phyloP scores from a whole-genome alignment of 2,329 filamentous ascomycete species.

The Thelonectria blattea region DNA sequence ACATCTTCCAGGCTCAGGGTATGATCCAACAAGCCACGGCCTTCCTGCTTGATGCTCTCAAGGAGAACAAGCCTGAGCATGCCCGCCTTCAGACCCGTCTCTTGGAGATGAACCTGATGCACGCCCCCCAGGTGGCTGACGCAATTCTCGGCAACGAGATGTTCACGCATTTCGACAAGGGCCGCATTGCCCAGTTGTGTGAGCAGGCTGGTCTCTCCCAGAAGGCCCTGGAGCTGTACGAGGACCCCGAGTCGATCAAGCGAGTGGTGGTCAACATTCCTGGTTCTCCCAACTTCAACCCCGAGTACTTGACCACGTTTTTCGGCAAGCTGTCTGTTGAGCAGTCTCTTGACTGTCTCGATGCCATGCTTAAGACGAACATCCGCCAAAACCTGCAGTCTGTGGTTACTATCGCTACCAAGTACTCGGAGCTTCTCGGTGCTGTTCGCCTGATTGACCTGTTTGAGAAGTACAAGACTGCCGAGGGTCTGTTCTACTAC shows the following conservation, averaged over 20 bases:
- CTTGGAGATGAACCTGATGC: slow-evolving; percentile 96
- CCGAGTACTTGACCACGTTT: slow-evolving; percentile 90
- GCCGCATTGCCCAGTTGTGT: slow-evolving; percentile 86
- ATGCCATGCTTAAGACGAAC: slow-evolving; percentile 95
- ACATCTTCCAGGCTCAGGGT: slow-evolving; percentile 97
- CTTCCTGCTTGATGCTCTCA: slow-evolving; percentile 95
- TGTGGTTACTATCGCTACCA: slow-evolving; percentile 94
- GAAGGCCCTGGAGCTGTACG: slow-evolving; percentile 91
- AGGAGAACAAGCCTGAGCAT: slow-evolving; percentile 94
- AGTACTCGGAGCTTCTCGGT: slow-evolving; percentile 95
- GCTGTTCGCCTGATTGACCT: slow-evolving; percentile 88
- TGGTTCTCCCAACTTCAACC: slow-evolving; percentile 81
- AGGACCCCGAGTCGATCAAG: slow-evolving; percentile 89
- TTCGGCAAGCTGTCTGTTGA: slow-evolving; percentile 96
- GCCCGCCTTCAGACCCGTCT: slow-evolving; percentile 91
- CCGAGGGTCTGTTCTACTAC: slow-evolving; percentile 97
- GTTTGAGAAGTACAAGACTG: slow-evolving; percentile 96
- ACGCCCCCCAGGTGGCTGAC: slow-evolving; percentile 96
- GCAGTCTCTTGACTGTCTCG: slow-evolving; percentile 89
- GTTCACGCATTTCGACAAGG: slow-evolving; percentile 96
- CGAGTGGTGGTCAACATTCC: slow-evolving; percentile 85
- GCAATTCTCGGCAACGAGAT: slow-evolving; percentile 98
- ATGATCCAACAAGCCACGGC: slow-evolving; percentile 98
- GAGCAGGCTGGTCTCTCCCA: slow-evolving; percentile 89
- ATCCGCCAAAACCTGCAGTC: slow-evolving; percentile 96